Conservation (phyloP, 352 stramenopile species). For the Peronospora destructor region DNA sequence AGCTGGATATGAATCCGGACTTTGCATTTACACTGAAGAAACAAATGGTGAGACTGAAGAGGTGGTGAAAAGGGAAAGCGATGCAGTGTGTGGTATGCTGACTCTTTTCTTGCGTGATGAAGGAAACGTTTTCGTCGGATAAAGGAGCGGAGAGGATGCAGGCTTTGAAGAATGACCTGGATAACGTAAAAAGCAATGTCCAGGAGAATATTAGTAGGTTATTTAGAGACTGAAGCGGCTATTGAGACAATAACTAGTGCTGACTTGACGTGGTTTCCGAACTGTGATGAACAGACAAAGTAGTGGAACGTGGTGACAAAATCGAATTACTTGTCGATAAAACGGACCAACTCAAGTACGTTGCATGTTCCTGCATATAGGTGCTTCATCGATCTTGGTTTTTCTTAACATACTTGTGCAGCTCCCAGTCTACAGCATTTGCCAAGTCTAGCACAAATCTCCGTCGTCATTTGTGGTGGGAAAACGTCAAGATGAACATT, state of each 20-base stretch:
- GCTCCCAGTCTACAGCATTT: constrained; percentile 75
- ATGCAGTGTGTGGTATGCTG: constrained; percentile 2
- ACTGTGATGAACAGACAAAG: constrained; percentile 43
- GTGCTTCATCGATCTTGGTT: background rate
- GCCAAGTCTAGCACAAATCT: constrained; percentile 77
- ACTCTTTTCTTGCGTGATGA: constrained; percentile 4
- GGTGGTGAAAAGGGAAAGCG: background rate
- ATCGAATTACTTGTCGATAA: constrained; percentile 85
- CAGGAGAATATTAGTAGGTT: constrained; percentile 78
- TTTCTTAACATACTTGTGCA: constrained; percentile 18
- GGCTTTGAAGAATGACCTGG: constrained; percentile 74
- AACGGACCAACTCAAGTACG: constrained; percentile 79
- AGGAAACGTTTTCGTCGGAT: constrained; percentile 76
- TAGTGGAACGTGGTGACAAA: constrained; percentile 82
- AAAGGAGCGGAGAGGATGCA: constrained; percentile 70
- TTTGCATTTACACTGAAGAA: constrained; percentile 80
- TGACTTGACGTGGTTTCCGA: constrained; percentile 1
- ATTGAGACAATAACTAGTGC: background rate
- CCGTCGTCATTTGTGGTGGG: constrained; percentile 74
- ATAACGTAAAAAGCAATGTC: constrained; percentile 70
- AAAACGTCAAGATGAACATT: constrained; percentile 87
- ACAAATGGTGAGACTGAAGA: constrained; percentile 51
- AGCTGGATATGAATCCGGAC: constrained; percentile 82
- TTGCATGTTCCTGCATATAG: background rate
- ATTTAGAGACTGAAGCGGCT: background rate